Conservation (phyloP, 495 filamentous ascomycete species). For the Penicillium malachiteum region DNA sequence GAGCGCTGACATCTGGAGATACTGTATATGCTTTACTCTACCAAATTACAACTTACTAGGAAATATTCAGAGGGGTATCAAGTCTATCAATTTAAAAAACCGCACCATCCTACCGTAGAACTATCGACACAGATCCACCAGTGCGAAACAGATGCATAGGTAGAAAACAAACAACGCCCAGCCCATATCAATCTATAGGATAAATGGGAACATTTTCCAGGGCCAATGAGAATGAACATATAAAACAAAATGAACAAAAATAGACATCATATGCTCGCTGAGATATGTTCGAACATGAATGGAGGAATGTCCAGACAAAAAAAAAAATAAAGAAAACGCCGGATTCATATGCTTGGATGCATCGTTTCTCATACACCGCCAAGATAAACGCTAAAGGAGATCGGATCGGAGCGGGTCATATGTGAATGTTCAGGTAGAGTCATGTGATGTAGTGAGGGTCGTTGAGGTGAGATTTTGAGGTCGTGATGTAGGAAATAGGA, state of each 20-base stretch:
- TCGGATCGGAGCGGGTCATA: slow-evolving; percentile 20
- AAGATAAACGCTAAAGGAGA: slow-evolving; percentile 30
- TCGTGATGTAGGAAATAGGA: not conserved
- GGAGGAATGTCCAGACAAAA: slow-evolving; percentile 7
- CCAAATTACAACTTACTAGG: not conserved
- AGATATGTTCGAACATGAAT: slow-evolving; percentile 1
- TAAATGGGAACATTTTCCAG: slow-evolving; percentile 1
- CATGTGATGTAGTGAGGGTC: slow-evolving; percentile 9
- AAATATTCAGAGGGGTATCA: slow-evolving; percentile 27
- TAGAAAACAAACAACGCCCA: not conserved
- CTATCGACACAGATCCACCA: slow-evolving; percentile 22
- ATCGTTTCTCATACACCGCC: slow-evolving; percentile 36
- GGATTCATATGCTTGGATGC: slow-evolving; percentile 30
- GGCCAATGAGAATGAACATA: slow-evolving; percentile 1
- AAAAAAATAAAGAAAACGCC: slow-evolving; percentile 34
- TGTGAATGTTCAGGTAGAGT: slow-evolving; percentile 11
- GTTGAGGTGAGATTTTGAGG: slow-evolving; percentile 10
- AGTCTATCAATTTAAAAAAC: slow-evolving; percentile 28
- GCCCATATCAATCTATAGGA: slow-evolving; percentile 13
- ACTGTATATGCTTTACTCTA: too few species aligned
- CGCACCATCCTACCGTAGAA: slow-evolving; percentile 18
- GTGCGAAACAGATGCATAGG: not conserved
- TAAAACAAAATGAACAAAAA: slow-evolving; percentile 8
- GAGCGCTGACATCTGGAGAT: too few species aligned
- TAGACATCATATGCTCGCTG: slow-evolving; percentile 11